Conservation (phyloP, 2,329 filamentous ascomycete genomes). For the Didymella lethalis region DNA sequence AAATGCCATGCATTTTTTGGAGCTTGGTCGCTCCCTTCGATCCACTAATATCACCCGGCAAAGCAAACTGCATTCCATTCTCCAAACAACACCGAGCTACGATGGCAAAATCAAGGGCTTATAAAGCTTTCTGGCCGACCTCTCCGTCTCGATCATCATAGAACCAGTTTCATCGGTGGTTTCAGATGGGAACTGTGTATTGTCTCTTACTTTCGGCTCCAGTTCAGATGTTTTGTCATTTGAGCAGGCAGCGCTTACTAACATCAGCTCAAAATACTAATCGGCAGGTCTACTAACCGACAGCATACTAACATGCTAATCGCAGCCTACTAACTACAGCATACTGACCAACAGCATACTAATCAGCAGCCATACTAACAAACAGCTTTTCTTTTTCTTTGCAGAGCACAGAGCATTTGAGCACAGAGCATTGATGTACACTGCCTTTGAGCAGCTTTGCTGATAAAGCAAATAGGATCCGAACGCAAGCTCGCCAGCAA, state of each 20-base stretch:
- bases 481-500: neutral
- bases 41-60: slow-evolving; percentile 1
- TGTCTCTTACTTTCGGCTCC: slow-evolving; percentile 4
- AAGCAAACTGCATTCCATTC: slow-evolving; percentile 11
- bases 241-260: neutral
- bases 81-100: neutral
- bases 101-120: slow-evolving; percentile 2
- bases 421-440: slow-evolving; percentile 12
- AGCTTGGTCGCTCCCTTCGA: slow-evolving; percentile 3
- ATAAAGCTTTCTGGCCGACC: slow-evolving; percentile 7
- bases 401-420: slow-evolving; percentile 19
- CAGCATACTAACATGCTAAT: slow-evolving; percentile 1
- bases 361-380: neutral
- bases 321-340: neutral
- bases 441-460: slow-evolving; percentile 19
- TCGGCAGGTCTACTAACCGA: neutral
- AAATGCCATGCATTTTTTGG: slow-evolving; percentile 4
- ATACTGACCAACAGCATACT: neutral
- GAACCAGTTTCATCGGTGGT: slow-evolving; percentile 2
- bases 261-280: neutral
- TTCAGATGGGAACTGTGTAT: slow-evolving; percentile 1
- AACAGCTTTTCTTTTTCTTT: slow-evolving; percentile 1
- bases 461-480: slow-evolving; percentile 18
- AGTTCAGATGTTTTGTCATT: neutral
- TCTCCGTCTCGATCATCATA: neutral